A percentile compares a stretch with the other conserved stretches of the same genome.
Evolutionary conservation across 2,329 filamentous ascomycete species (phyloP).

Genomic region (Pseudogymnoascus sp.): DNA sequence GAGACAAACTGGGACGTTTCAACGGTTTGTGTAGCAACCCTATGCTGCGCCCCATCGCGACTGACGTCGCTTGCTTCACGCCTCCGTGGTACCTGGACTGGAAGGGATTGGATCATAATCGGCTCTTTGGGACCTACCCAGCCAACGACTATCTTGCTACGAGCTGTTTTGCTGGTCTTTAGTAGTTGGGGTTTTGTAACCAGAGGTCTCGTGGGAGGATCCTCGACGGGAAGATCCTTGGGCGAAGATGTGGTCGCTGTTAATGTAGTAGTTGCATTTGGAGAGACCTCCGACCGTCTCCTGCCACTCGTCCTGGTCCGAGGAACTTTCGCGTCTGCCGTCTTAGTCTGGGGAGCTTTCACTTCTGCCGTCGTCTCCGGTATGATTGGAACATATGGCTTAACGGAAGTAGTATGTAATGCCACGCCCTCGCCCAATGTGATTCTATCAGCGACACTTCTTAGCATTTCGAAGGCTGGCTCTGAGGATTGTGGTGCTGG

Average conservation of each 20-base stretch:
- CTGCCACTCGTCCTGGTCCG: not conserved
- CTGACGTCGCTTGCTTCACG: not conserved
- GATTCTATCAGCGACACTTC: not conserved
- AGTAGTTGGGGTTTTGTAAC: not conserved
- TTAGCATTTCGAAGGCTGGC: not conserved
- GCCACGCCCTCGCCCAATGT: not conserved
- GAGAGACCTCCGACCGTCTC: not conserved
- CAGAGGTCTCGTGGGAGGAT: not conserved
- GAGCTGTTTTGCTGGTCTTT: conserved; percentile 7
- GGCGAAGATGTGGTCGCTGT: not conserved
- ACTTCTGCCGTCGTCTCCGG: not conserved
- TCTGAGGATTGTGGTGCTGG: not conserved
- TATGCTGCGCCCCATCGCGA: not conserved
- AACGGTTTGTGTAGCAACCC: not conserved
- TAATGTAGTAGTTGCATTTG: not conserved
- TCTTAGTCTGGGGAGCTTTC: not conserved
- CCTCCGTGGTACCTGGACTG: not conserved
- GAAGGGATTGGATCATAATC: not conserved
- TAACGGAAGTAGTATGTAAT: not conserved
- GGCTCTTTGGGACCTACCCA: not conserved
- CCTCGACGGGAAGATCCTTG: not conserved
- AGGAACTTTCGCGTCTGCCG: not conserved
- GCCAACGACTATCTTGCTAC: conserved; percentile 10
- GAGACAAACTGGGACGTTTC: not conserved
- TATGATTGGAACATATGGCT: not conserved